Conservation (phyloP, 1,284 basidiomycete genomes). For the Ganoderma lucidum region DNA sequence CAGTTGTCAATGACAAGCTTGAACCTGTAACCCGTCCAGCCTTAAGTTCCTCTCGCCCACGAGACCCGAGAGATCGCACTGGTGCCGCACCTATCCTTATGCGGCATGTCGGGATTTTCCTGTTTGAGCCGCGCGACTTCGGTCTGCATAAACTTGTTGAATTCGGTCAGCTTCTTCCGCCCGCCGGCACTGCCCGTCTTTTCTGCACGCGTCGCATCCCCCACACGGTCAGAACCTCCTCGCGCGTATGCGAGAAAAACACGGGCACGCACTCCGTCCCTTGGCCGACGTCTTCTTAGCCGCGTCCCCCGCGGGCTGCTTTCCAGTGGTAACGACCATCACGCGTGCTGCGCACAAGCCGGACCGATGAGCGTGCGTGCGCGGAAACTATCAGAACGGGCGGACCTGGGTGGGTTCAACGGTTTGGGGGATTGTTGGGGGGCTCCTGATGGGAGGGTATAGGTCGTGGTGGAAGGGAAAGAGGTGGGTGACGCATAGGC, state of each 20-base stretch:
- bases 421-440: constrained; percentile 17
- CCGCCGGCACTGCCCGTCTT: constrained; percentile 50
- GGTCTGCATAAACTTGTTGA: constrained; percentile 83
- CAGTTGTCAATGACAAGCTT: constrained; percentile 79
- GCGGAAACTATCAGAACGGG: constrained; percentile 11
- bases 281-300: constrained; percentile 36
- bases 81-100: constrained; percentile 70
- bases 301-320: constrained; percentile 30
- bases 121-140: constrained; percentile 81
- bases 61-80: constrained; percentile 12
- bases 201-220: constrained; percentile 32
- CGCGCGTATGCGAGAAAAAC: neutral
- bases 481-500: constrained; percentile 39
- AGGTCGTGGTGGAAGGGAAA: constrained; percentile 36
- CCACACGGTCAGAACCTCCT: constrained; percentile 24
- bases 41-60: constrained; percentile 9
- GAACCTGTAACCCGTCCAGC: constrained; percentile 56
- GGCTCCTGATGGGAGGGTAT: constrained; percentile 25
- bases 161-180: constrained; percentile 67
- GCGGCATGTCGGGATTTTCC: constrained; percentile 70
- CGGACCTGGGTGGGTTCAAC: constrained; percentile 30
- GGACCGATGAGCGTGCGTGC: constrained; percentile 20
- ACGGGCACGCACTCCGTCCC: constrained; percentile 25
- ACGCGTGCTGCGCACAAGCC: constrained; percentile 20
- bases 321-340: constrained; percentile 38